Percentiles rank a stretch among this genome's conserved stretches.
These are phyloP conservation scores for Backusella circina DNA, from an alignment of 192 early-diverging fungal genomes.

Conservation along the genomic window DNA sequence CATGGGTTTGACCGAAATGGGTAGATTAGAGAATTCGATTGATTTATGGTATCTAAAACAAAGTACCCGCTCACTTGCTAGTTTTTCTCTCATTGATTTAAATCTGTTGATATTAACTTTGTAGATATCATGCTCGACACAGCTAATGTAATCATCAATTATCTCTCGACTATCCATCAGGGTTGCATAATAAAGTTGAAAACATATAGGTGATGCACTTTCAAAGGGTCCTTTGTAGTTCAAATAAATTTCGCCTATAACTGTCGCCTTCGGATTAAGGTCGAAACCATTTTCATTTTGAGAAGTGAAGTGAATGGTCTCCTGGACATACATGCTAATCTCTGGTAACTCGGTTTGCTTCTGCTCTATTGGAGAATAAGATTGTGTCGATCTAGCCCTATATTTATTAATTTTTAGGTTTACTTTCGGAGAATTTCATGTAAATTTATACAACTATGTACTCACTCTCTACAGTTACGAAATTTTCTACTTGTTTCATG, in stretches of 20 bases:
- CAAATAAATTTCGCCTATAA: neutral
- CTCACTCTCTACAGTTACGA: neutral
- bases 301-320: neutral
- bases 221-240: neutral
- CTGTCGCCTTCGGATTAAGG: neutral
- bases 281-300: neutral
- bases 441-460: neutral
- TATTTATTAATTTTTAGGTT: neutral
- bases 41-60: neutral
- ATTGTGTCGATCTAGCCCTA: neutral
- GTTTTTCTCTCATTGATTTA: neutral
- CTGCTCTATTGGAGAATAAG: neutral
- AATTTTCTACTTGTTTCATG: neutral
- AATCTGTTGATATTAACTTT: neutral
- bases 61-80: neutral
- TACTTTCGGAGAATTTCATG: neutral
- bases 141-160: neutral
- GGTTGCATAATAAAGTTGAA: neutral
- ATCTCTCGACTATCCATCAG: neutral
- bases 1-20: neutral
- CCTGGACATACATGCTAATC: neutral
- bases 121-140: neutral
- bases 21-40: neutral
- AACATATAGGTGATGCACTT: neutral
- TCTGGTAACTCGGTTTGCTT: neutral